Percentiles rank a stretch among this genome's conserved stretches.
phyloP scores from a whole-genome alignment of 805 yeast genomes.

The Blastobotrys americana region DNA sequence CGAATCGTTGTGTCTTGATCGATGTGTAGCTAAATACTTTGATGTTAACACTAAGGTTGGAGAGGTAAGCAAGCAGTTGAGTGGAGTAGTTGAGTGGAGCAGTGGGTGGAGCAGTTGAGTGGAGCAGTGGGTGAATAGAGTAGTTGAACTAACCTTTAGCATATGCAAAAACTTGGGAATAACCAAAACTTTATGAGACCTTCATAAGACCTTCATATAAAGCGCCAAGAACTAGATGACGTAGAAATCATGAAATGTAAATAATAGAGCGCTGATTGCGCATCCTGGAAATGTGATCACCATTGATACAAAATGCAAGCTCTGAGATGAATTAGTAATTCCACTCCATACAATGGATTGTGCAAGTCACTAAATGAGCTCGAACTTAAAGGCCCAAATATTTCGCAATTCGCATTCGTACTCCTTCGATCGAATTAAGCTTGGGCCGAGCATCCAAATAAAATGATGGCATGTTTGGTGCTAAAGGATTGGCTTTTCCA shows the following conservation, averaged over 20 bases:
- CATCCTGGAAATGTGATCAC: no score
- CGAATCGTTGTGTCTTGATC: constrained; percentile 83
- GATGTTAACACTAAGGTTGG: constrained; percentile 93
- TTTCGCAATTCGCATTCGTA: constrained; percentile 55
- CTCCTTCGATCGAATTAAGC: constrained; percentile 72
- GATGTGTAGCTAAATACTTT: constrained; percentile 93
- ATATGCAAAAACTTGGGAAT: constrained; percentile 47
- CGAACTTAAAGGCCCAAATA: constrained; percentile 37
- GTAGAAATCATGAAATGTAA: no score
- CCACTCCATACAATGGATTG: background rate
- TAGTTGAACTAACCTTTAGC: constrained; percentile 21
- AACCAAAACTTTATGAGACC: constrained; percentile 21
- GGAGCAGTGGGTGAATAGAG: background rate
- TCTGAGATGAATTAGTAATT: no score
- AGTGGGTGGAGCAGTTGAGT: background rate
- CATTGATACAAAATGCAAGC: no score
- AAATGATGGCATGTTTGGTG: constrained; percentile 51
- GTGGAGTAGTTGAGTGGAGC: background rate
- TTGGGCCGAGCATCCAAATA: constrained; percentile 91
- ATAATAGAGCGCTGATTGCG: background rate
- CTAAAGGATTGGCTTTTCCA: constrained; percentile 43
- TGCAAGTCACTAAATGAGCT: background rate
- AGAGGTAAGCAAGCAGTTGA: constrained; percentile 37
- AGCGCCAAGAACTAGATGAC: no score
- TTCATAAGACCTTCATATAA: constrained; percentile 5